A percentile compares a stretch with the other conserved stretches of the same genome.
Evolutionary conservation across 2,329 filamentous ascomycete species (phyloP).

Genomic region (Cercospora canescens): DNA sequence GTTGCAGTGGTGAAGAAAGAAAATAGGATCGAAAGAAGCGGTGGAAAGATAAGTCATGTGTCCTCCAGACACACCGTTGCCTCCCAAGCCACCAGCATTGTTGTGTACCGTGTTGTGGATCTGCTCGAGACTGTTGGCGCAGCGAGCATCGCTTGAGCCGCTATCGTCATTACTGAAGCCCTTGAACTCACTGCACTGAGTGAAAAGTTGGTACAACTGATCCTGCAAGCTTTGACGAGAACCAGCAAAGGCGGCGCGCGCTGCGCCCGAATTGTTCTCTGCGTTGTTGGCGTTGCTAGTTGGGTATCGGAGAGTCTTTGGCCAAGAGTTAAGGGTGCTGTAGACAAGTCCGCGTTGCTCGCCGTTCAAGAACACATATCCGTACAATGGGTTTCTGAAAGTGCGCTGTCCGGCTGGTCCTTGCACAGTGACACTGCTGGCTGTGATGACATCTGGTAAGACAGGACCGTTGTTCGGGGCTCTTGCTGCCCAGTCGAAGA

Average conservation of each 20-base stretch:
- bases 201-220: slow-evolving; percentile 31
- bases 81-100: slow-evolving; percentile 25
- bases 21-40: slow-evolving; percentile 35
- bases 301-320: slow-evolving; percentile 28
- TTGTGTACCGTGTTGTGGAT: slow-evolving; percentile 33
- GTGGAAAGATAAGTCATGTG: slow-evolving; percentile 36
- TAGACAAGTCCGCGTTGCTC: slow-evolving; percentile 23
- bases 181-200: slow-evolving; percentile 26
- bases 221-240: slow-evolving; percentile 25
- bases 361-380: slow-evolving; percentile 27
- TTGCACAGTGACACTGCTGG: slow-evolving; percentile 25
- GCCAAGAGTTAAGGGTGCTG: slow-evolving; percentile 26
- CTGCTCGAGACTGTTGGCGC: slow-evolving; percentile 28
- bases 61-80: slow-evolving; percentile 21
- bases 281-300: slow-evolving; percentile 24
- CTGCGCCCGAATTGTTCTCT: slow-evolving; percentile 16
- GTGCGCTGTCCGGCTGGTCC: slow-evolving; percentile 22
- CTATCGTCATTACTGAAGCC: slow-evolving; percentile 30
- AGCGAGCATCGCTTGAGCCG: slow-evolving; percentile 20
- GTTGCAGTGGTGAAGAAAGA: slow-evolving; percentile 39
- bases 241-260: slow-evolving; percentile 21
- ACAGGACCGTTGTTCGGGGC: slow-evolving; percentile 12
- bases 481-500: slow-evolving; percentile 33
- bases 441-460: slow-evolving; percentile 27
- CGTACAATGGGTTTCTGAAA: slow-evolving; percentile 32